Evolutionary conservation across 2,329 filamentous ascomycete genomes (phyloP), one percentile per base, ranked within the genome.

Genomic region (Amylocarpus encephaloides): DNA sequence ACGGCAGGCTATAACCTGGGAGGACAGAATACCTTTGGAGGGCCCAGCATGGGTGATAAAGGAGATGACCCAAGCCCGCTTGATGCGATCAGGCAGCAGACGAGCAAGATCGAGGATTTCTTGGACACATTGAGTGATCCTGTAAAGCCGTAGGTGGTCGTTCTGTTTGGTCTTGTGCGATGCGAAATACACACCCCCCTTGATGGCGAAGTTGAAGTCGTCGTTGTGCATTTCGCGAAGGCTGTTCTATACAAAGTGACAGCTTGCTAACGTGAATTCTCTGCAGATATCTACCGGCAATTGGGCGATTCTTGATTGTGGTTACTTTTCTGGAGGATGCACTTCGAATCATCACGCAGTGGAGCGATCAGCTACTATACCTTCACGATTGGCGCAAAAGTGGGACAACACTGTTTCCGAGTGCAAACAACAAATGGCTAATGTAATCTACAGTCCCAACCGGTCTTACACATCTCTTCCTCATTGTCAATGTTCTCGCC

Each of bases 281-380:
- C 48, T 53, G 38, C 67, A 95, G 91, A 57, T 94, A 95, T 68
- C 79, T 98, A 40, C 93, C 93, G 52, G 89, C 88, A 59, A 92
- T 98, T 74, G 93, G 93, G 60, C 88, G 93, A 60, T 97, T 97
- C 71, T 73, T 98, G 61, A 98, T 98, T 62, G 93, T 98, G 50
- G 93, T 97, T 48, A 98, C 93, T 55, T 98, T 98, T 73, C 78
- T 98, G 62, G 93, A 98, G 72, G 93, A 98, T 75, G 89, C 91
- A 44, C 76, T 98, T 56, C 83, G 93, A 68, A 98, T 98, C 71
- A 76, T 97, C 63, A 98, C 93, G 61, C 93, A 98, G 82, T 98
- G 93, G 91, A 83, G 69, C 67, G 93, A 97, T 68, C 93, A 98
- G 76, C 80, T 98, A 53, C 76, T 87, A 54, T 98, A 97, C 70